A percentile compares a stretch with the other conserved stretches of the same genome.
phyloP scores from a whole-genome alignment of 768 basidiomycete species.

The Paxillus rubicundulus region DNA sequence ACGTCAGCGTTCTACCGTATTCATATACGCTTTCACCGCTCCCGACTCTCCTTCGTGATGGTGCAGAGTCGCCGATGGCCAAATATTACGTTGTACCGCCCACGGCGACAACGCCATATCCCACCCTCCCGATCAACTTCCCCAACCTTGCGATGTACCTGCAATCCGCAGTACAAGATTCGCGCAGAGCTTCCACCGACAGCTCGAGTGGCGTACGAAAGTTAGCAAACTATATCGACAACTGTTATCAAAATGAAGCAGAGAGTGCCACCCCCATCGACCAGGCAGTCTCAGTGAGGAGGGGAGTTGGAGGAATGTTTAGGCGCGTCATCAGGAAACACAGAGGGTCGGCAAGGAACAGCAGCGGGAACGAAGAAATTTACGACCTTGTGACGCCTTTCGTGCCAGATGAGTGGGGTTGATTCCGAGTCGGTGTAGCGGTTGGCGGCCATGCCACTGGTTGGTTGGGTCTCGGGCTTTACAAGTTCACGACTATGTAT shows the following conservation, averaged over 20 bases:
- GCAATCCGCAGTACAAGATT: slow-evolving; percentile 66
- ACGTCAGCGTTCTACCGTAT: slow-evolving; percentile 68
- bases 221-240: slow-evolving; percentile 66
- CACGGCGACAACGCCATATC: slow-evolving; percentile 57
- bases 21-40: slow-evolving; percentile 62
- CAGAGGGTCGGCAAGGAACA: slow-evolving; percentile 43
- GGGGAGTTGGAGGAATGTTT: slow-evolving; percentile 50
- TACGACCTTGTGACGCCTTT: slow-evolving; percentile 84
- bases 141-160: slow-evolving; percentile 76
- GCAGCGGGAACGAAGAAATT: slow-evolving; percentile 70
- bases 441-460: not conserved
- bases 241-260: slow-evolving; percentile 57
- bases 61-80: slow-evolving; percentile 58
- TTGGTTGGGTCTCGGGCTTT: not conserved
- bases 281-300: slow-evolving; percentile 38
- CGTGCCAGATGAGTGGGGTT: slow-evolving; percentile 73
- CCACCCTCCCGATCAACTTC: slow-evolving; percentile 70
- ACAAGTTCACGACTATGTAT: not conserved
- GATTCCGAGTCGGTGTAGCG: slow-evolving; percentile 8
- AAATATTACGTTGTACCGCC: slow-evolving; percentile 73
- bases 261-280: slow-evolving; percentile 22
- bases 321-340: slow-evolving; percentile 58
- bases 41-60: slow-evolving; percentile 62
- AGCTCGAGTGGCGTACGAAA: slow-evolving; percentile 60
- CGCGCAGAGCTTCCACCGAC: slow-evolving; percentile 59